Evolutionary conservation across 169 alveolate species (phyloP), one percentile per base, ranked within the genome.

Genomic region (Cyclospora cayetanensis): DNA sequence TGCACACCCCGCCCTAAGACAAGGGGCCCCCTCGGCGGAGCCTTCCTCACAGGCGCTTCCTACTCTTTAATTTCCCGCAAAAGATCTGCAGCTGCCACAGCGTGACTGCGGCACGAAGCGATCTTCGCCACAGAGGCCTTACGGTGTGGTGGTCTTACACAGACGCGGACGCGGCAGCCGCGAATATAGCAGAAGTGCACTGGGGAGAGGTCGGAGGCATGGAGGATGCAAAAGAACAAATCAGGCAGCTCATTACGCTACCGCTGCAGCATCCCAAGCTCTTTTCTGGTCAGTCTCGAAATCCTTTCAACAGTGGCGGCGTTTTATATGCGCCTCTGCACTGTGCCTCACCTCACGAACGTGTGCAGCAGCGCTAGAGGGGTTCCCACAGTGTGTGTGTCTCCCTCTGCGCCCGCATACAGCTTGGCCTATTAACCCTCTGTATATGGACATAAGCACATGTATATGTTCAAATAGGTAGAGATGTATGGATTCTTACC

Each of bases 141-240:
- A 46, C 55, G n/a, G 15, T 15, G 15, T 15, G 55, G n/a, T n/a
- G n/a, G 4, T n/a, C 5, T 5, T 7, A 18, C 7, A 5, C 77
- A 66, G 37, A 5, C 42, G 22, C 5, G 22, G 77, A 31, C 77
- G 5, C 84, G 2, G 15, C 50, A n/a, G 39, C n/a, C 39, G 29
- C 37, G n/a, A 74, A 4, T 35, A 39, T 79, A 52, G 84, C 92
- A 5, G 63, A 11, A 2, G 97, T 96, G 35, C 93, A 88, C 50
- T 96, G 98, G 98, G 97, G 90, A 39, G 98, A 97, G 85, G 96
- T 97, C 2, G 98, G 98, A 41, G 98, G 98, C 4, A 88, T 96
- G 76, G 97, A 95, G 55, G 94, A 76, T n/a, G 98, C 98, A 15
- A 97, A 96, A 87, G 91, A 94, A 29, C 97, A 96, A 50, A 94